Evolutionary conservation across 1,284 basidiomycete genomes (phyloP), one percentile per base, ranked within the genome.

Genomic region (Sporisorium exsertum): DNA sequence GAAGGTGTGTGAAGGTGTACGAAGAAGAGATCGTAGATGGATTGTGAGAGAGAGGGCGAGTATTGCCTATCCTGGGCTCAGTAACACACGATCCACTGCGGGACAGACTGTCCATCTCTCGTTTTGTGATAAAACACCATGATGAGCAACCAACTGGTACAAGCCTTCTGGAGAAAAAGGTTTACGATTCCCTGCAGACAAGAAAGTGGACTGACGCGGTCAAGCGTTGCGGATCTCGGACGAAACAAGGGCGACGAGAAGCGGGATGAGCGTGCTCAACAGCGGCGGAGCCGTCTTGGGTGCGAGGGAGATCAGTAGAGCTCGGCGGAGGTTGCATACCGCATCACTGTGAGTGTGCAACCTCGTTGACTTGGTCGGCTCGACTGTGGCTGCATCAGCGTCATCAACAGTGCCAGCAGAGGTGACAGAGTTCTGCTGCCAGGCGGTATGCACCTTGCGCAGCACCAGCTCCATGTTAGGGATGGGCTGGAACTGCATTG

Each of bases 401-500:
- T 13, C 33, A n/a, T n/a, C n/a, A n/a, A 24, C 46, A 20, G 10
- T 27, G 27, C 1, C 49, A 50, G 42, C 40, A 8, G 40, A 8
- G n/a, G 20, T 9, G 35, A 29, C 27, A 22, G 0, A 60, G 5
- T 5, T 29, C 32, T 20, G 60, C n/a, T 60, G 6, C 4, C n/a
- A n/a, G n/a, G 32, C 32, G 9, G 60, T 16, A 10, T 50, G 24
- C 3, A 64, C 47, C 5, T 64, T 58, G 49, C 49, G 58, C 27
- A 66, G 18, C n/a, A 75, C 27, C 5, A 13, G n/a, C 2, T 75
- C 72, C 18, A 75, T 52, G 32, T 58, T 58, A 22, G 72, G 67
- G 32, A 75, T 70, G 7, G 67, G 60, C 10, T 54, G 52, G 43
- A 75, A 75, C 56, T 75, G 67, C 49, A 51, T 32, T 40, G n/a